Evolutionary conservation across 805 yeast genomes (phyloP).

Genomic region (Debaryomyces hansenii): DNA sequence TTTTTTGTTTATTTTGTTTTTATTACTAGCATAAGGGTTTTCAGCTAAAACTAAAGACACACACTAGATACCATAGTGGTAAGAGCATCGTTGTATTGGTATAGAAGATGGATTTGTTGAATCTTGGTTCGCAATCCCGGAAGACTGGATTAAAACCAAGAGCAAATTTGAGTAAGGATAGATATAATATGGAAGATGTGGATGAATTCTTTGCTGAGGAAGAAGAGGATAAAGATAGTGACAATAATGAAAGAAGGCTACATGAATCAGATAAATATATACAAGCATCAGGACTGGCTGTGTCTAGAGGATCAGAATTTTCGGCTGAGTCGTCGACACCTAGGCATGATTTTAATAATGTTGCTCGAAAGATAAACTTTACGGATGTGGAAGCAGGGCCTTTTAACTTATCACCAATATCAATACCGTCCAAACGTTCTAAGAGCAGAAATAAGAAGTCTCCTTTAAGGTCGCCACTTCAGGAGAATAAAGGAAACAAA

Average conservation of each 20-base stretch:
- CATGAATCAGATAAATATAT: constrained; percentile 9
- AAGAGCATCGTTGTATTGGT: neutral
- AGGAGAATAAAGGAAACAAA: constrained; percentile 13
- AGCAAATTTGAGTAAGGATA: constrained; percentile 50
- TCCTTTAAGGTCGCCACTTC: constrained; percentile 31
- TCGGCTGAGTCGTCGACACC: neutral
- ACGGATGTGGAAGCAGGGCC: constrained; percentile 33
- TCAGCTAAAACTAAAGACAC: neutral
- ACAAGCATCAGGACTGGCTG: neutral
- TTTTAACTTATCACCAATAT: constrained; percentile 30
- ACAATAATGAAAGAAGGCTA: neutral
- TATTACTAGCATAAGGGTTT: neutral
- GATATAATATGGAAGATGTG: constrained; percentile 65
- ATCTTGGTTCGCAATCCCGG: constrained; percentile 62
- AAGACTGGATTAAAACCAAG: constrained; percentile 60
- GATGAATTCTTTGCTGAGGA: constrained; percentile 57
- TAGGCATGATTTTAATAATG: constrained; percentile 16
- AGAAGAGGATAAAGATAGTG: constrained; percentile 2
- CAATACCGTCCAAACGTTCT: constrained; percentile 16
- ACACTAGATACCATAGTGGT: neutral
- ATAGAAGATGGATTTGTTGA: constrained; percentile 36
- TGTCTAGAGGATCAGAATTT: neutral
- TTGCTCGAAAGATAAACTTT: constrained; percentile 37
- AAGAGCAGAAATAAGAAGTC: constrained; percentile 25
- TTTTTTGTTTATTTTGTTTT: constrained; percentile 8